A percentile compares a stretch with the other conserved stretches of the same genome.
These are phyloP conservation scores for Stephania cephalantha DNA, from an alignment of 164 flowering plant species.

Conservation along the genomic window DNA sequence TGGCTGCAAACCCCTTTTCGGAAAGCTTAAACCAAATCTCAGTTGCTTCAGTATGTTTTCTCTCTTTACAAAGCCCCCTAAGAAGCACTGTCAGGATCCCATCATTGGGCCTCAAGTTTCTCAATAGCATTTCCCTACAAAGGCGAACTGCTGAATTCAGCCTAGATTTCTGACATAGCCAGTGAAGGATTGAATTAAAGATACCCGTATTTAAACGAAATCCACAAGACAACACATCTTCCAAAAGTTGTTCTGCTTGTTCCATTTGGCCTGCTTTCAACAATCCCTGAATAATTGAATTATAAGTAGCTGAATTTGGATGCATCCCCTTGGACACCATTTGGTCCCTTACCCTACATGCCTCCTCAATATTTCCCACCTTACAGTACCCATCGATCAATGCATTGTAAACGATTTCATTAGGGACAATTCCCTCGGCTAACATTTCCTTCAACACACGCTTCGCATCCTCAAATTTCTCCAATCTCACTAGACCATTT, in stretches of 20 bases:
- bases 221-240: slow-evolving; percentile 43
- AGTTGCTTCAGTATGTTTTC: slow-evolving; percentile 41
- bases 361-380: slow-evolving; percentile 36
- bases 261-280: slow-evolving; percentile 43
- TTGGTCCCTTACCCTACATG: slow-evolving; percentile 41
- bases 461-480: slow-evolving; percentile 42
- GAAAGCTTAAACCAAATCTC: slow-evolving; percentile 51
- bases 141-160: slow-evolving; percentile 45
- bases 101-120: slow-evolving; percentile 56
- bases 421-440: slow-evolving; percentile 37
- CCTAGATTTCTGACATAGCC: slow-evolving; percentile 35
- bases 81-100: slow-evolving; percentile 44
- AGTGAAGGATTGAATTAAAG: slow-evolving; percentile 35
- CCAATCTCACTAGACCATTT: slow-evolving; percentile 47
- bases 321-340: slow-evolving; percentile 49
- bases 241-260: slow-evolving; percentile 37
- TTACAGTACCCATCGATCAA: slow-evolving; percentile 61
- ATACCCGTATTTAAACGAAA: slow-evolving; percentile 32
- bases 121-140: slow-evolving; percentile 45
- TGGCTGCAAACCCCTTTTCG: slow-evolving; percentile 46
- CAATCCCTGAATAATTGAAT: slow-evolving; percentile 49
- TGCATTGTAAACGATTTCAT: slow-evolving; percentile 52
- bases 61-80: slow-evolving; percentile 40
- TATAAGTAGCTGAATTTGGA: slow-evolving; percentile 49
- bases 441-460: slow-evolving; percentile 49